phyloP scores from a whole-genome alignment of 192 early-diverging fungal genomes.

The Chytriomyces sp. region DNA sequence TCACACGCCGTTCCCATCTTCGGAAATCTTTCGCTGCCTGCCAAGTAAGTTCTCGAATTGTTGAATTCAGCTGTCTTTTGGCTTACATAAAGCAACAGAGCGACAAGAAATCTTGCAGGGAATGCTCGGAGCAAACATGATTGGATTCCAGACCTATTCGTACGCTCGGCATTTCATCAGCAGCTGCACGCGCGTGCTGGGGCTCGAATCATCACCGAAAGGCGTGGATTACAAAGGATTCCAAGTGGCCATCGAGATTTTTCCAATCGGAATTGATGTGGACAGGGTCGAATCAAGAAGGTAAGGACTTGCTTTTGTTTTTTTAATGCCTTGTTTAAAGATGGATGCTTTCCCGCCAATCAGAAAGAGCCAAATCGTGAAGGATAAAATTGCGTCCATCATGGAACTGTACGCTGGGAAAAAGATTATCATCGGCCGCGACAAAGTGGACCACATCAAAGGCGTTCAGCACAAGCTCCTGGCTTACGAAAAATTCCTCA shows the following conservation, averaged over 20 bases:
- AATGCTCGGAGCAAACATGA: slow-evolving; percentile 88
- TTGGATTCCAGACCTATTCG: slow-evolving; percentile 97
- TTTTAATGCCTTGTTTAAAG: not conserved
- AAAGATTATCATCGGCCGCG: slow-evolving; percentile 94
- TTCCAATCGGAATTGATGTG: slow-evolving; percentile 97
- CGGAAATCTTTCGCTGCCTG: slow-evolving; percentile 65
- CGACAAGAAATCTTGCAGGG: slow-evolving; percentile 85
- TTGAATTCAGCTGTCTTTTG: not conserved
- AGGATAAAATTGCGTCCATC: slow-evolving; percentile 79
- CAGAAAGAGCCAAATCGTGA: slow-evolving; percentile 68
- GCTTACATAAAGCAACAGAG: slow-evolving; percentile 33
- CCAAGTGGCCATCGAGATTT: slow-evolving; percentile 82
- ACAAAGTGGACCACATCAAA: slow-evolving; percentile 92
- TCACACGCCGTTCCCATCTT: slow-evolving; percentile 65
- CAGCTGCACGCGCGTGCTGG: slow-evolving; percentile 91
- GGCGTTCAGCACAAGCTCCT: slow-evolving; percentile 95
- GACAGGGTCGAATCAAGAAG: slow-evolving; percentile 63
- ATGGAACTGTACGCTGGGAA: slow-evolving; percentile 85
- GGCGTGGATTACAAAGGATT: slow-evolving; percentile 84
- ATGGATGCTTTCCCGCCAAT: slow-evolving; percentile 13
- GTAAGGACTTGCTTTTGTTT: slow-evolving; percentile 9
- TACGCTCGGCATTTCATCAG: slow-evolving; percentile 91
- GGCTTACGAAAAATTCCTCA: slow-evolving; percentile 91
- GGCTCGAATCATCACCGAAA: slow-evolving; percentile 86
- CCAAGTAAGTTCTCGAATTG: slow-evolving; percentile 48